phyloP scores from a whole-genome alignment of 371 early-diverging fungal species.

The Coemansia sp. region DNA sequence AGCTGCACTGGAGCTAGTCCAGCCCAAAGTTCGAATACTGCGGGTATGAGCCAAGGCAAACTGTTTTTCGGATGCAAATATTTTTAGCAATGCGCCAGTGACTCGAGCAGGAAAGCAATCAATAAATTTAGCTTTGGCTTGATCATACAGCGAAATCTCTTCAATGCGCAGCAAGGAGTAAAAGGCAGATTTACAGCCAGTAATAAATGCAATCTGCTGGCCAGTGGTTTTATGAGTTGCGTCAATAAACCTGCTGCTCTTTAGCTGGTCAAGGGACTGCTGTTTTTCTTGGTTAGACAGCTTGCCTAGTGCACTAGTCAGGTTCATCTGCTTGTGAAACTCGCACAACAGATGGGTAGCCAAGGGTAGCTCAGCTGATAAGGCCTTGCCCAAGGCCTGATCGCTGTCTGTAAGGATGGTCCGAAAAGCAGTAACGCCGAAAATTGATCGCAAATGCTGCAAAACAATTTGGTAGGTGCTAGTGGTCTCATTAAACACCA shows the following conservation, averaged over 20 bases:
- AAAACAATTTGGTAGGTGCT: neutral
- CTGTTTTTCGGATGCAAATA: neutral
- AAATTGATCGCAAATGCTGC: neutral
- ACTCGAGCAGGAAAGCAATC: neutral
- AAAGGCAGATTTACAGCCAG: neutral
- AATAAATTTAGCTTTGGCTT: neutral
- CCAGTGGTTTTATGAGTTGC: neutral
- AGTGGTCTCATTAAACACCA: neutral
- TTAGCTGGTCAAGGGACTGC: neutral
- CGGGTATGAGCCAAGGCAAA: neutral
- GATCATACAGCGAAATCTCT: neutral
- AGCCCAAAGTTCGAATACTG: neutral
- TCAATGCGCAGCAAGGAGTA: neutral
- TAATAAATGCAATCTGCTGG: neutral
- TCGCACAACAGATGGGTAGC: too few relatives aligned
- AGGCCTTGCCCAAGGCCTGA: neutral
- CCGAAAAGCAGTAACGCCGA: neutral
- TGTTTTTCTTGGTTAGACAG: too few relatives aligned
- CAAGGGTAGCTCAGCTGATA: neutral
- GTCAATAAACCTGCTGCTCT: neutral
- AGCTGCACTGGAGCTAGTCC: slow-evolving; percentile 1
- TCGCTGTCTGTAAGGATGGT: neutral
- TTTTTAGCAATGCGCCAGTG: neutral
- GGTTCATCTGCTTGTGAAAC: too few relatives aligned
- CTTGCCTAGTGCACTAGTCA: too few relatives aligned